Evolutionary conservation across 1,284 basidiomycete species (phyloP).

Genomic region (Cryptococcus sp.): DNA sequence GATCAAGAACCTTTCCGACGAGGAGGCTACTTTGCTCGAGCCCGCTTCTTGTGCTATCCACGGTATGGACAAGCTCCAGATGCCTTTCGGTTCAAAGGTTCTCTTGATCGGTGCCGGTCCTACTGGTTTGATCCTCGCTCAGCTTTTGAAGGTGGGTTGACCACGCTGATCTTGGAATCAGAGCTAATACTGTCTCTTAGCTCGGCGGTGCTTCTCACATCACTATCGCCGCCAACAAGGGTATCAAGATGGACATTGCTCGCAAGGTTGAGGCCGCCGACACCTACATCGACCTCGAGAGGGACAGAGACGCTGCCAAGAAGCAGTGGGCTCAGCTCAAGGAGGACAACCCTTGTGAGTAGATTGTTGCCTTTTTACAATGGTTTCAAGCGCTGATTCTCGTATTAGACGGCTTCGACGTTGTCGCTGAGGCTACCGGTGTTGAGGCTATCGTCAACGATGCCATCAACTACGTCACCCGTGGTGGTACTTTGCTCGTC

Average conservation of each 20-base stretch:
- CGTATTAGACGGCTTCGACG: conserved; percentile 69
- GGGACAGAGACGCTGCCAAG: conserved; percentile 64
- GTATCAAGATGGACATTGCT: conserved; percentile 78
- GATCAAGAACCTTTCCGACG: conserved; percentile 79
- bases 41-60: conserved; percentile 86
- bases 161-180: neutral
- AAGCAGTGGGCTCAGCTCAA: conserved; percentile 74
- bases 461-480: conserved; percentile 77
- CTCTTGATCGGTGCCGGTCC: conserved; percentile 67
- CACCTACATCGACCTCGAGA: conserved; percentile 78
- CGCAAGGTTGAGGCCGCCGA: conserved; percentile 72
- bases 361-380: neutral
- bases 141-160: conserved; percentile 65
- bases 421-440: conserved; percentile 85
- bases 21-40: conserved; percentile 83
- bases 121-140: conserved; percentile 78
- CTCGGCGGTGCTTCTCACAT: conserved; percentile 74
- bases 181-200: conserved; percentile 12
- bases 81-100: conserved; percentile 73
- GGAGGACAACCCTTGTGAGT: conserved; percentile 65
- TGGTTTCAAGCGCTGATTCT: neutral
- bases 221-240: conserved; percentile 77
- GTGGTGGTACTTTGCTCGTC: conserved; percentile 54
- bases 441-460: conserved; percentile 76
- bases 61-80: conserved; percentile 77